Conservation (phyloP, 306 rosid genomes). For the Cucurbita moschata region DNA sequence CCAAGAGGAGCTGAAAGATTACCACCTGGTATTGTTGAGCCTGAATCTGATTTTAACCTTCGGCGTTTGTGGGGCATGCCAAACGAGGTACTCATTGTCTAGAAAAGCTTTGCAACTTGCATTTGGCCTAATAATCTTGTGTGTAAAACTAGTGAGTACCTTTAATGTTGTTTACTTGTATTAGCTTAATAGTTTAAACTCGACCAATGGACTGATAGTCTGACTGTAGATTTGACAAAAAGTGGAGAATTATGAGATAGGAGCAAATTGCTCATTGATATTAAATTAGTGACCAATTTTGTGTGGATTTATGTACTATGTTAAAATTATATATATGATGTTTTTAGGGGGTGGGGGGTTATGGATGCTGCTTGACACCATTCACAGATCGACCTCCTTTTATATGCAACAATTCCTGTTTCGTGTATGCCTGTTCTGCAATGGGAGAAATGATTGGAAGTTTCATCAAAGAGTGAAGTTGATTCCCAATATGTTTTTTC, state of each 20-base stretch:
- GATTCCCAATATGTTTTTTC: not conserved
- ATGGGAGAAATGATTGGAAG: not conserved
- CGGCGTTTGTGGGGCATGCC: slow-evolving; percentile 76
- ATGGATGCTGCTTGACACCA: not conserved
- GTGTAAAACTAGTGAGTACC: not conserved
- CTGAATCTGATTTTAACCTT: slow-evolving; percentile 68
- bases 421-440: not conserved
- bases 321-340: not conserved
- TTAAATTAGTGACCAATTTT: not conserved
- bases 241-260: not conserved
- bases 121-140: not conserved
- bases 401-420: not conserved
- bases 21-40: slow-evolving; percentile 50
- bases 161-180: not conserved
- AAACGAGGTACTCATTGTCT: slow-evolving; percentile 36
- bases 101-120: slow-evolving; percentile 4
- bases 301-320: not conserved
- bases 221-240: not conserved
- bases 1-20: slow-evolving; percentile 85
- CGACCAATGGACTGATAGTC: not conserved
- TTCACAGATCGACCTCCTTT: not conserved
- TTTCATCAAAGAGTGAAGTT: not conserved
- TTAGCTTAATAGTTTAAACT: not conserved
- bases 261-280: not conserved
- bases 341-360: not conserved